Evolutionary conservation across 2,329 filamentous ascomycete species (phyloP).

Genomic region (Scedosporium apiospermum): DNA sequence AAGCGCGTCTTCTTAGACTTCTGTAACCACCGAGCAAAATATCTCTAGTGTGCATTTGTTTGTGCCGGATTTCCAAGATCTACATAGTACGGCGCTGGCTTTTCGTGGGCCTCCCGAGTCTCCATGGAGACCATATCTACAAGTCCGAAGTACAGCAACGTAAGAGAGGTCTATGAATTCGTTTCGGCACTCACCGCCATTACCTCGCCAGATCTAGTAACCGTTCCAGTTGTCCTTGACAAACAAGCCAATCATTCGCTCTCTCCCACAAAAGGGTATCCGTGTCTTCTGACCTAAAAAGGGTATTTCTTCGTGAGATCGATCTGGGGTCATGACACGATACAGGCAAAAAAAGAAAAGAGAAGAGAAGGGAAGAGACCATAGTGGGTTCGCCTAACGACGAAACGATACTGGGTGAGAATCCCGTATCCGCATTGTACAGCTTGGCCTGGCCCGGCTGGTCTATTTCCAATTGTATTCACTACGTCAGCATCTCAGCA

Average conservation of each 20-base stretch:
- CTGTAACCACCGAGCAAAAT: too few species aligned
- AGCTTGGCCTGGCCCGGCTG: too few species aligned
- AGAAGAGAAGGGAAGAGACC: background rate
- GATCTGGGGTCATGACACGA: background rate
- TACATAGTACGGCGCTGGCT: too few species aligned
- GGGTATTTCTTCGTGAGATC: background rate
- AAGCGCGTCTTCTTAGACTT: too few species aligned
- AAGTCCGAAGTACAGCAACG: background rate
- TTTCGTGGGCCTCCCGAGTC: background rate
- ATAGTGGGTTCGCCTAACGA: background rate
- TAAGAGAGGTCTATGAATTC: background rate
- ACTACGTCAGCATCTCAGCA: background rate
- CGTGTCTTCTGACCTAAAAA: background rate
- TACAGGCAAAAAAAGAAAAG: background rate
- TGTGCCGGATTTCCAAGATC: too few species aligned
- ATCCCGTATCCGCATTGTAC: background rate
- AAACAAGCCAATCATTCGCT: background rate
- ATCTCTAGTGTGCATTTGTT: too few species aligned
- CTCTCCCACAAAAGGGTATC: background rate
- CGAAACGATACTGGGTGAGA: background rate
- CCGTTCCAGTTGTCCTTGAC: background rate
- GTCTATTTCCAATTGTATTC: background rate
- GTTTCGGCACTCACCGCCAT: slow-evolving; percentile 4
- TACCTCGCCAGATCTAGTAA: slow-evolving; percentile 1
- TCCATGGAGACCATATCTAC: background rate